Evolutionary conservation across 441 rosid species (phyloP), one percentile per base, ranked within the genome.

Genomic region (Populus hybrid): DNA sequence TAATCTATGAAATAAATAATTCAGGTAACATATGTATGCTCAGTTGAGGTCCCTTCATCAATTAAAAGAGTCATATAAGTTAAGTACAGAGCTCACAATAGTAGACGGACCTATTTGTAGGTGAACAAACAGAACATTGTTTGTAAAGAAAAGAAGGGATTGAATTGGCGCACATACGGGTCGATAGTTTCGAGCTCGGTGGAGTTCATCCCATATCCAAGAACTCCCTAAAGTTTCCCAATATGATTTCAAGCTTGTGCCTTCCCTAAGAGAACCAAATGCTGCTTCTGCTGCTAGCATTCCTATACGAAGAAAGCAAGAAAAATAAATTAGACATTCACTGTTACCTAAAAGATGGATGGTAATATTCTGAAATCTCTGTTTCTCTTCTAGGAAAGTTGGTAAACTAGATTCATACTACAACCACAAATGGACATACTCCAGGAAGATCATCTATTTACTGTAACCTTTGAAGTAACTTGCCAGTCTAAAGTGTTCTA

Each of bases 141-240:
- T 71, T 34, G 65, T 9, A 12, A 59, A 5, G 71, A 28, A 75
- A 70, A 57, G 67, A 71, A 76, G 69, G 73, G 9, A 79, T 67
- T 12, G 46, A 70, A 73, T 72, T 61, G 77, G 61, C 61, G 65
- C 75, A 83, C 97, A 84, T 75, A 96, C 99, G 74, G 99, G 99
- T 59, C 99, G 84, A 74, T 90, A 96, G 85, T 96, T 92, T 76
- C 98, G 90, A 84, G 91, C 91, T 78, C 78, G 82, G 69, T 85
- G 86, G 67, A 96, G 97, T 83, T 96, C 99, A 70, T 92, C 89
- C 99, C 98, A 94, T 78, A 94, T 89, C 99, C 98, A 96, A 64
- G 99, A 96, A 66, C 75, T 86, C 79, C 78, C 84, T 79, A 96
- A 81, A 77, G 76, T 79, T 76, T 89, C 91, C 98, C 98, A 94